These are phyloP conservation scores for Gremmenia infestans DNA, from an alignment of 2,329 filamentous ascomycete genomes.

Conservation along the genomic window DNA sequence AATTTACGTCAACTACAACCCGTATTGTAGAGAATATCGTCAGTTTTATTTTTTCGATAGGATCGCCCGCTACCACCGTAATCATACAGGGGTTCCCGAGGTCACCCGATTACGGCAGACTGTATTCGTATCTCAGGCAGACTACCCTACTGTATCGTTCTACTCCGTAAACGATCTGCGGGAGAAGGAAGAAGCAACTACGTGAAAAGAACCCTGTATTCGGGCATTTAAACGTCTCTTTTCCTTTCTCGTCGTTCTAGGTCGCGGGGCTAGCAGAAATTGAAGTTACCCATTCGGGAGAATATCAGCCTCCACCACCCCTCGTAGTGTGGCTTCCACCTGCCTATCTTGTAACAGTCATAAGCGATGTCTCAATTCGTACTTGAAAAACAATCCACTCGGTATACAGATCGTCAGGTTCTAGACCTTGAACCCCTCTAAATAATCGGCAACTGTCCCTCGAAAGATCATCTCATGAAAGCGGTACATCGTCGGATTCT, in stretches of 20 bases:
- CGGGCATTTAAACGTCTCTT: not conserved
- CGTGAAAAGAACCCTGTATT: not conserved
- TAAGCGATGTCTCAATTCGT: not conserved
- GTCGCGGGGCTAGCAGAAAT: too few species aligned
- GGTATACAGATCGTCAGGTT: constrained; percentile 9
- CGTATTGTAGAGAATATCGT: not conserved
- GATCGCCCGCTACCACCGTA: not conserved
- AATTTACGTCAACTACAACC: not conserved
- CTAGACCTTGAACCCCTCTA: not conserved
- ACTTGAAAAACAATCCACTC: not conserved
- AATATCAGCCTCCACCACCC: not conserved
- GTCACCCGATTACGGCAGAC: not conserved
- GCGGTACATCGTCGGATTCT: not conserved
- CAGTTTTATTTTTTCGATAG: not conserved
- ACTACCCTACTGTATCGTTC: not conserved
- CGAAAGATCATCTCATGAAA: not conserved
- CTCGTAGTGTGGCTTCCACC: not conserved
- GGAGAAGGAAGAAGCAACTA: too few species aligned
- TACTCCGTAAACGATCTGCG: not conserved
- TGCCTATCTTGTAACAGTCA: not conserved
- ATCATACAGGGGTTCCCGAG: not conserved
- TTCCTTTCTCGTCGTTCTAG: not conserved
- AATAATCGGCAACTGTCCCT: too few species aligned
- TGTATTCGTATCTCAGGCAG: not conserved
- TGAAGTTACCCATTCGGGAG: too few species aligned